Evolutionary conservation across 192 early-diverging fungal species (phyloP).

Genomic region (Rhizoclosmatium globosum): DNA sequence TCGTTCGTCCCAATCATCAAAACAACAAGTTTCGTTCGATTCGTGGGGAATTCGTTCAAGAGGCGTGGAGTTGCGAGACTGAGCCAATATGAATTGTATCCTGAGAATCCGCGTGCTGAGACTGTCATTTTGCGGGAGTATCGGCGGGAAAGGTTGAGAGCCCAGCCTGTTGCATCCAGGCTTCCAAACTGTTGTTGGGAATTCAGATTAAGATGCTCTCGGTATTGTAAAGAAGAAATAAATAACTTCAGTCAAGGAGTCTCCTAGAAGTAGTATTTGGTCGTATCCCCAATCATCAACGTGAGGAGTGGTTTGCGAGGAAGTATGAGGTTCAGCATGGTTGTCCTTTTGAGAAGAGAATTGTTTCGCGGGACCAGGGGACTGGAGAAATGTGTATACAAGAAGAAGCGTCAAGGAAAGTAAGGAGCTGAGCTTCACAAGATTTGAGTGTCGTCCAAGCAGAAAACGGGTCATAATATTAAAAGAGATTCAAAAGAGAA

Average conservation of each 20-base stretch:
- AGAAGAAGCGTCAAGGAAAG: background rate
- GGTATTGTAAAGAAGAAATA: background rate
- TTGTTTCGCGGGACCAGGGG: background rate
- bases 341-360: background rate
- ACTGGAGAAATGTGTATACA: background rate
- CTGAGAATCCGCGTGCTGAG: background rate
- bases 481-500: background rate
- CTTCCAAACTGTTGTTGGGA: background rate
- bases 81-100: constrained; percentile 18
- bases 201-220: background rate
- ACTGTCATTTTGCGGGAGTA: background rate
- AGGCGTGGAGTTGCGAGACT: background rate
- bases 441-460: background rate
- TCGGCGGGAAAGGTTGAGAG: background rate
- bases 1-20: constrained; percentile 89
- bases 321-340: too few species aligned
- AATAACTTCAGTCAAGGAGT: constrained; percentile 3
- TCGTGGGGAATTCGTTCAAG: background rate
- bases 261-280: background rate
- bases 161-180: background rate
- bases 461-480: background rate
- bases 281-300: background rate
- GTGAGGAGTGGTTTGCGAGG: background rate
- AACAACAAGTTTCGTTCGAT: constrained; percentile 53
- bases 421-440: too few species aligned